phyloP scores from a whole-genome alignment of 805 yeast genomes.

The Candida pini region DNA sequence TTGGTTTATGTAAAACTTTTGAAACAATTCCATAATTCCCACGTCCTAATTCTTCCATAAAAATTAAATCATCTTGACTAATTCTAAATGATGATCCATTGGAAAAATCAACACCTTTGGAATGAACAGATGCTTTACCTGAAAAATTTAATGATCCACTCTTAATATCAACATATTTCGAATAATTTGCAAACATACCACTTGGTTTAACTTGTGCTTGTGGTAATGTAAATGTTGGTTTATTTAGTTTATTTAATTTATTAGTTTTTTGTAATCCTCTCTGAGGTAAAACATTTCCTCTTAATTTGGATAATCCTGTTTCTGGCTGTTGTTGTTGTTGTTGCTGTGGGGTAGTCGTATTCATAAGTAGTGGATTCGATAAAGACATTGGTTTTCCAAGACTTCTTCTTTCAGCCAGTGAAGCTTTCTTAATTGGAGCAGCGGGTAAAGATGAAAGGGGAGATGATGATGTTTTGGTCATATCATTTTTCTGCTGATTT shows the following conservation, averaged over 20 bases:
- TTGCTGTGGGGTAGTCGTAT: conserved; percentile 3
- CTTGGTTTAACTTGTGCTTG: conserved; percentile 31
- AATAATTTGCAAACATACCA: conserved; percentile 76
- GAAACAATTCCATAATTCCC: conserved; percentile 97
- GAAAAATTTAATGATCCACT: conserved; percentile 89
- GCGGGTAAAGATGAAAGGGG: too few species aligned
- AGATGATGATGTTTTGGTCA: too few species aligned
- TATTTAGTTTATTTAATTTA: conserved; percentile 11
- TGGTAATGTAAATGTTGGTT: conserved; percentile 19
- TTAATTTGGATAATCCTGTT: conserved; percentile 19
- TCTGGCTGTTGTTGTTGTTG: conserved; percentile 17
- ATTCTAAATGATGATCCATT: conserved; percentile 85
- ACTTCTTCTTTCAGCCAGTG: conserved; percentile 51
- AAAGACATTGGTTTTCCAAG: conserved; percentile 8
- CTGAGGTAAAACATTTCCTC: conserved; percentile 21
- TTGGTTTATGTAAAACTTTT: conserved; percentile 89
- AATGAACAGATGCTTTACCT: conserved; percentile 88
- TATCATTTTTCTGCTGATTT: too few species aligned
- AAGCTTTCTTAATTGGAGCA: conserved; percentile 31
- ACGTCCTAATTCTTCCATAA: conserved; percentile 83
- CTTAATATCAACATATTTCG: conserved; percentile 85
- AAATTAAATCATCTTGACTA: conserved; percentile 75
- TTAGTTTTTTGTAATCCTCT: conserved; percentile 19
- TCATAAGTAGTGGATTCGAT: conserved; percentile 2
- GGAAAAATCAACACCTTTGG: conserved; percentile 87